Base-by-base conservation (phyloP, 2,329 filamentous ascomycete genomes). In the Aureobasidium sp. region DNA sequence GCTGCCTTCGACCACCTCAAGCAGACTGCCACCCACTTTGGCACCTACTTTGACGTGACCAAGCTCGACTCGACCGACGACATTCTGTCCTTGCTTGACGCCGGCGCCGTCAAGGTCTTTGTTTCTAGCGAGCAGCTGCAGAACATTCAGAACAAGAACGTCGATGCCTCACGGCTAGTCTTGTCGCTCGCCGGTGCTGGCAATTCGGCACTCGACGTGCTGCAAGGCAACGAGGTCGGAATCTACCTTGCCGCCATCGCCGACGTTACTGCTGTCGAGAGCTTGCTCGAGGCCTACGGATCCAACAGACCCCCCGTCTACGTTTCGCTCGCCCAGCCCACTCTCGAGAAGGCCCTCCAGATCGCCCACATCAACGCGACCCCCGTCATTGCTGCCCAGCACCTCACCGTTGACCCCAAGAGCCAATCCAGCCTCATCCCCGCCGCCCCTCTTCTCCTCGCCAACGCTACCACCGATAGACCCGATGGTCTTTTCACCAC, bases 401-500 rank as follows among this genome's bases (percentile, higher is more conserved):
- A 78, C 0, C 78, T 97, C 68, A 91, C 90, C 1, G 82, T 87
- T 52, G 84, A 87, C 68, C 65, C 73, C 1, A 84, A 85, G 68
- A 80, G 84, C 47, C 81, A 87, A 55, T 73, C 81, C 12, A 78
- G 80, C 47, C 72, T 82, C 56, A 77, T 97, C 29, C 86, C 86
- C 41, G 83, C 90, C 6, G 82, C 86, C 14, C 85, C 84, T 69
- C 77, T 97, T 34, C 80, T 97, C 64, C 83, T 90, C 56, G 82
- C 84, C 2, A 86, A 87, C 66, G 91, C 91, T 76, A 87, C 83
- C 65, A 90, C 89, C 42, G 94, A 99, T 74, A 84, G 91, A 65
- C 76, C 85, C 4, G 95, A 97, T 71, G 88, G 89, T 9, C 82
- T 99, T 9, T 85, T 96, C 67, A 88, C 94, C 1, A 99, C 94